A percentile compares a stretch with the other conserved stretches of the same genome.
These are phyloP conservation scores for Trypethelium eluteriae DNA, from an alignment of 495 filamentous ascomycete genomes.

Conservation along the genomic window DNA sequence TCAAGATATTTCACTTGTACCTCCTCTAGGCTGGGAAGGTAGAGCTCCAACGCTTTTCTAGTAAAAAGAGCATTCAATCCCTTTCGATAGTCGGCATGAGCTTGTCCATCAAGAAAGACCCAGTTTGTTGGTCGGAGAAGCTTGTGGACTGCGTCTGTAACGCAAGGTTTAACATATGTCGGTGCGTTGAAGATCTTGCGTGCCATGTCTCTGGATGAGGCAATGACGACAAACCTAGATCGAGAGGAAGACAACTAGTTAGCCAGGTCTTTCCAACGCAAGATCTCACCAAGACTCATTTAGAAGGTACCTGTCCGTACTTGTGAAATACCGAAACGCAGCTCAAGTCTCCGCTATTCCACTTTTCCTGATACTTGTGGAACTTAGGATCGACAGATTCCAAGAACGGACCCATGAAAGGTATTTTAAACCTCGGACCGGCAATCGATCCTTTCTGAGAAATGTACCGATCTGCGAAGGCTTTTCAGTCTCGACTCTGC, in stretches of 20 bases:
- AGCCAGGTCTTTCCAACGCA: not conserved
- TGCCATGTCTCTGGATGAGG: slow-evolving; percentile 89
- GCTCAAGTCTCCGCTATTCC: slow-evolving; percentile 81
- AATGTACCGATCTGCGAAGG: slow-evolving; percentile 65
- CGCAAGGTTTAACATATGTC: slow-evolving; percentile 85
- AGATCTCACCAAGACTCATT: slow-evolving; percentile 14
- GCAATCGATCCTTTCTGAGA: slow-evolving; percentile 77
- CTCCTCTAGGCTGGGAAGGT: slow-evolving; percentile 87
- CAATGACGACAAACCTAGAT: slow-evolving; percentile 89
- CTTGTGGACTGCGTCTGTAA: slow-evolving; percentile 92
- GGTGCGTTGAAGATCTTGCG: slow-evolving; percentile 97
- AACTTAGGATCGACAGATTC: slow-evolving; percentile 89
- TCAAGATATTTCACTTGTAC: slow-evolving; percentile 83
- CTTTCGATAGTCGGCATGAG: slow-evolving; percentile 93
- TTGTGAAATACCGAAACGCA: slow-evolving; percentile 99
- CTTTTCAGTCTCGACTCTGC: no score
- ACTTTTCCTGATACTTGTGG: slow-evolving; percentile 82
- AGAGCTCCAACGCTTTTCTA: slow-evolving; percentile 74
- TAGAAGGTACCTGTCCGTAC: slow-evolving; percentile 44
- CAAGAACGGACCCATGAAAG: slow-evolving; percentile 94
- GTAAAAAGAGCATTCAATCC: slow-evolving; percentile 94
- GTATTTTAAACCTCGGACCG: slow-evolving; percentile 76
- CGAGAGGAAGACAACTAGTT: not conserved
- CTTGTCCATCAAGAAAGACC: slow-evolving; percentile 95
- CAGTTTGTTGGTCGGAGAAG: slow-evolving; percentile 87